phyloP scores from a whole-genome alignment of 306 rosid genomes.

The Quercus dentata region DNA sequence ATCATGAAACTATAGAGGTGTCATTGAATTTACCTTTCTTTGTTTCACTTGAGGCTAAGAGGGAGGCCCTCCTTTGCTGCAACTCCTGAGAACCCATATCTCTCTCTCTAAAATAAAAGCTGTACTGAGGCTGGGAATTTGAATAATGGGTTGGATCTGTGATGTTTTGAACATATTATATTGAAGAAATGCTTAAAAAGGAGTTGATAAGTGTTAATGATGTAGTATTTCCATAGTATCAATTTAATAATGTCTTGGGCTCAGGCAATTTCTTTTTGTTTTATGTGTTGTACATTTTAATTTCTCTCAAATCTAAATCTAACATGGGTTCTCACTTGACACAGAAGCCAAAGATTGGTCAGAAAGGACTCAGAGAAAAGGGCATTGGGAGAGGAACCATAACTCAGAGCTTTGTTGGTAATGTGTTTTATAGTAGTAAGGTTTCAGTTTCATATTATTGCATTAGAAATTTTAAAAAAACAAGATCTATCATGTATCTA shows the following conservation, averaged over 20 bases:
- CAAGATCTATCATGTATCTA: no score
- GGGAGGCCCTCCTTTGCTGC: conserved; percentile 3
- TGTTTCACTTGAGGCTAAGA: conserved; percentile 16
- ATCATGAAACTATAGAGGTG: background rate
- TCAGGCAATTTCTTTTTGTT: conserved; percentile 46
- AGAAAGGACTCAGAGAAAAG: conserved; percentile 7
- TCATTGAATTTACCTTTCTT: conserved; percentile 15
- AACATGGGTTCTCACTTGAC: conserved; percentile 19
- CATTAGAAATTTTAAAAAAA: background rate
- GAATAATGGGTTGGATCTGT: conserved; percentile 52
- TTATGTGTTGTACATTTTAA: conserved; percentile 31
- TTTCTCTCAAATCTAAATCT: conserved; percentile 10
- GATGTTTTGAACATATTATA: conserved; percentile 36
- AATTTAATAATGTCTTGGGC: conserved; percentile 14
- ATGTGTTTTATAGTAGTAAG: background rate
- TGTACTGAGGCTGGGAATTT: conserved; percentile 38
- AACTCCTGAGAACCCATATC: conserved; percentile 13
- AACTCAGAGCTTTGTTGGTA: conserved; percentile 10
- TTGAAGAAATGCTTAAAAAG: conserved; percentile 18
- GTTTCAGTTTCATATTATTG: conserved; percentile 5
- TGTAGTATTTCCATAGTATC: conserved; percentile 15
- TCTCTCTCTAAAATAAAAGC: conserved; percentile 16
- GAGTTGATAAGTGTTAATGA: conserved; percentile 19
- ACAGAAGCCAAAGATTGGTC: conserved; percentile 31
- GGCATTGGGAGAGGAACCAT: conserved; percentile 17